phyloP scores from a whole-genome alignment of 2,329 filamentous ascomycete genomes.

The Aspergillus transmontanensis region DNA sequence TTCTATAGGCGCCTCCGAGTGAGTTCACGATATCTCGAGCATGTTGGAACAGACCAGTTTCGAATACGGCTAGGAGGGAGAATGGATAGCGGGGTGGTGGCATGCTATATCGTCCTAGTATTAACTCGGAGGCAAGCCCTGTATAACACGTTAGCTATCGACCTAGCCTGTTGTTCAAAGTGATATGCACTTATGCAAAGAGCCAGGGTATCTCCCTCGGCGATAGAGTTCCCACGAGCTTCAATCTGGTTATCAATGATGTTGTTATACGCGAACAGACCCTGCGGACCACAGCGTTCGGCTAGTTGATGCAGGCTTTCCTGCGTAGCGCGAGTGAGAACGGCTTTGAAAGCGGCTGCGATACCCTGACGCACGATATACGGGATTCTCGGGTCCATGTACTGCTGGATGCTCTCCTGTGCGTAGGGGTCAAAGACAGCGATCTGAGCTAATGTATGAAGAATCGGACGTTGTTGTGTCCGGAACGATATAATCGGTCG shows the following conservation, averaged over 20 bases:
- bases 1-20: constrained; percentile 9
- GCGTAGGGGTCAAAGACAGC: constrained; percentile 23
- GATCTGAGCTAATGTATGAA: constrained; percentile 22
- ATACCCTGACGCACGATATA: constrained; percentile 10
- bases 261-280: constrained; percentile 17
- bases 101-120: constrained; percentile 24
- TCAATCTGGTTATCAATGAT: constrained; percentile 17
- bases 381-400: background rate
- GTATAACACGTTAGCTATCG: background rate
- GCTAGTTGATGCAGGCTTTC: constrained; percentile 9
- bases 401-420: background rate
- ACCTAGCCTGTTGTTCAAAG: background rate
- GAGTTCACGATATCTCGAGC: constrained; percentile 8
- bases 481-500: constrained; percentile 24
- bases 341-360: constrained; percentile 17
- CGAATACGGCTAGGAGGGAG: constrained; percentile 20
- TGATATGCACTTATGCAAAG: constrained; percentile 21
- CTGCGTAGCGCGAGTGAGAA: constrained; percentile 9
- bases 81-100: constrained; percentile 16
- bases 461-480: constrained; percentile 27
- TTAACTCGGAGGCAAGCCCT: constrained; percentile 27
- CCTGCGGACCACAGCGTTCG: constrained; percentile 19
- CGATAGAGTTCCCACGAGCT: constrained; percentile 10
- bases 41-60: constrained; percentile 15
- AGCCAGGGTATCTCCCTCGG: constrained; percentile 23